Conservation (phyloP, 768 basidiomycete genomes). For the Xerocomellus dryophilus region DNA sequence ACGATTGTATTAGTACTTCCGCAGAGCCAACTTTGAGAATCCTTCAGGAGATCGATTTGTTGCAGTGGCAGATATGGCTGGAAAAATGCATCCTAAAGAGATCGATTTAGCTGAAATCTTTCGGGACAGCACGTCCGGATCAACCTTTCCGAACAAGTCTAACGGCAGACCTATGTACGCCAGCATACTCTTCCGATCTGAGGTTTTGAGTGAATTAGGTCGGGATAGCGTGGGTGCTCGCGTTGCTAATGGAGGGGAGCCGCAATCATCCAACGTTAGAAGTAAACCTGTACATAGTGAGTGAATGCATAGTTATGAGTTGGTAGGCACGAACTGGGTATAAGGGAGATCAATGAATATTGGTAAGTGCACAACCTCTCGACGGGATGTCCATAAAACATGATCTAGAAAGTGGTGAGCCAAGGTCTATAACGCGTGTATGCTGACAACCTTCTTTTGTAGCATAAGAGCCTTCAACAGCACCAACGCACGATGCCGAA, state of each 20-base stretch:
- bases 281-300: constrained; percentile 58
- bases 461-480: constrained; percentile 93
- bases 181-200: constrained; percentile 87
- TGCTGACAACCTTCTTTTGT: constrained; percentile 72
- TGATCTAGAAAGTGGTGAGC: constrained; percentile 54
- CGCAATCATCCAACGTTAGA: constrained; percentile 87
- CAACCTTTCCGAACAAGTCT: constrained; percentile 87
- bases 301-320: not conserved
- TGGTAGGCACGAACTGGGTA: constrained; percentile 59
- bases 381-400: constrained; percentile 96
- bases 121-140: not conserved
- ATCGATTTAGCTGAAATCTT: not conserved
- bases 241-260: constrained; percentile 72
- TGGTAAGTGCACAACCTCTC: constrained; percentile 96
- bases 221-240: constrained; percentile 61
- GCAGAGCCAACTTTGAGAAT: constrained; percentile 82
- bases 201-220: constrained; percentile 81
- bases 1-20: constrained; percentile 97
- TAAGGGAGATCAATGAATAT: constrained; percentile 90
- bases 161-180: constrained; percentile 92
- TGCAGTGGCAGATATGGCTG: constrained; percentile 97
- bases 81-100: constrained; percentile 81
- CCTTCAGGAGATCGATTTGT: constrained; percentile 83
- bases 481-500: constrained; percentile 88
- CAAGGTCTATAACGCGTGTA: constrained; percentile 1